A percentile compares a stretch with the other conserved stretches of the same genome.
phyloP scores from a whole-genome alignment of 495 filamentous ascomycete species.

The Tuber brumale region DNA sequence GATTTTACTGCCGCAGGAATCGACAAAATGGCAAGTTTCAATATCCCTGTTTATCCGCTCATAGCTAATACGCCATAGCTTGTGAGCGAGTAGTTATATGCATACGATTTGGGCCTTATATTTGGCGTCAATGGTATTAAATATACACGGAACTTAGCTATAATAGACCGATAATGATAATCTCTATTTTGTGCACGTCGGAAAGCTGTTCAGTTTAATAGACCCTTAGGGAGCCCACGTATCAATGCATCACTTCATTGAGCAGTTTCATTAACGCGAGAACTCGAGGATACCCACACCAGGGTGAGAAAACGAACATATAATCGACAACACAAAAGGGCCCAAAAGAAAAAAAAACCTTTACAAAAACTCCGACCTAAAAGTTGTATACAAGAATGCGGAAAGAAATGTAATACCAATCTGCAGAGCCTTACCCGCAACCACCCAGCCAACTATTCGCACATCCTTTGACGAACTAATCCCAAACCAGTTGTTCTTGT shows the following conservation, averaged over 20 bases:
- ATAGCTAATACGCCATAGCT: background rate
- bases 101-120: background rate
- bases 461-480: slow-evolving; percentile 8
- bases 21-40: slow-evolving; percentile 35
- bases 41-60: background rate
- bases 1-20: slow-evolving; percentile 39
- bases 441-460: slow-evolving; percentile 3
- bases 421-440: background rate
- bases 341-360: background rate
- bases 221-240: background rate
- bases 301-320: background rate
- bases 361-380: background rate
- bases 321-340: background rate
- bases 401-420: background rate
- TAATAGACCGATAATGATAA: background rate
- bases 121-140: background rate
- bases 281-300: background rate
- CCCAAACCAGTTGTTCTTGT: slow-evolving; percentile 32
- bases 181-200: background rate
- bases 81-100: slow-evolving; percentile 7
- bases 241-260: background rate
- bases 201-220: background rate
- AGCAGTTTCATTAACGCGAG: background rate
- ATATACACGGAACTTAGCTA: background rate
- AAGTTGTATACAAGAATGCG: background rate